Base-by-base conservation (phyloP, 305 asterid genomes). In the Fraxinus ornus region DNA sequence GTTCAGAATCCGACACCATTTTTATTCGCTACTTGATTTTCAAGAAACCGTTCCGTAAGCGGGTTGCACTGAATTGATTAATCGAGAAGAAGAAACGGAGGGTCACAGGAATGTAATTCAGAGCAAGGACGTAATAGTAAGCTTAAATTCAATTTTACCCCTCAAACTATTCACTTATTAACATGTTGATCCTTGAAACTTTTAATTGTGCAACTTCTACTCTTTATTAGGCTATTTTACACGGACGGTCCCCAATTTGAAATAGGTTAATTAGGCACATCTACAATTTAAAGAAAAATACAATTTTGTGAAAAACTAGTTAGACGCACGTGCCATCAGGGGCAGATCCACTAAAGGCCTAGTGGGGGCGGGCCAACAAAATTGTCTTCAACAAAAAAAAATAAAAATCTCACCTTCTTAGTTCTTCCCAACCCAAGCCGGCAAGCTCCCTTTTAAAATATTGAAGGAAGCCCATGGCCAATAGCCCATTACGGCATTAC, bases 1-100 rank as follows among this genome's bases (percentile, higher is more conserved):
- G 86, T 39, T 83, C 84, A 21, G 89, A 71, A 62, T 89, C 90
- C 75, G 89, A 83, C 47, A 88, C 86, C 90, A 87, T 36, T 87
- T 68, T 66, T 28, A 19, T 62, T 62, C 21, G 19, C 37, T 66
- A 0, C 1, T 12, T 28, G 75, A 28, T 68, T 1, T 68, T 68
- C 15, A 68, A 28, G 37, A 28, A 13, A 28, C 32, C 17, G 33
- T 21, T 62, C 30, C 28, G 37, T 28, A 10, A 66, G 17, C 26
- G 36, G 73, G 73, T 66, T 66, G 73, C 73, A 24, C 4, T 66
- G 30, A 60, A 60, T 41, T 60, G 70, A 21, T 10, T 60, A n/a
- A 60, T 21, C 70, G 70, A 21, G 70, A 57, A 1, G 26, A 57
- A 1, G 68, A 57, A 19, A n/a, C 64, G 0, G 17, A 41, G 68